phyloP scores from a whole-genome alignment of 2,329 filamentous ascomycete genomes.

The Penicillium sclerotiorum region DNA sequence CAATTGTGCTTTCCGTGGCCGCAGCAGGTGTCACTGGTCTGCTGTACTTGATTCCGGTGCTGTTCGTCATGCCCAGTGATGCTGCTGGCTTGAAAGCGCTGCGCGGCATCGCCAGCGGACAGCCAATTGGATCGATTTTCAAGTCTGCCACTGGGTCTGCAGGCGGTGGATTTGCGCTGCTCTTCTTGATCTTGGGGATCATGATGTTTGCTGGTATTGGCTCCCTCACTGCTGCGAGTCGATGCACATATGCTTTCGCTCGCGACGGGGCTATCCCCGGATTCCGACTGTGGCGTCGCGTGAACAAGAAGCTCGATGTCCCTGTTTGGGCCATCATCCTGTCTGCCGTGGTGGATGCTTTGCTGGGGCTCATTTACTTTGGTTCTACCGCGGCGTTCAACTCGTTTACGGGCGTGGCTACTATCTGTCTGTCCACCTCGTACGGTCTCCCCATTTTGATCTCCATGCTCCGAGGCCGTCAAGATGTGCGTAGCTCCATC shows the following conservation, averaged over 20 bases:
- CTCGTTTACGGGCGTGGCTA: conserved; percentile 77
- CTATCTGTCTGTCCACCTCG: conserved; percentile 74
- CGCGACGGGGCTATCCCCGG: conserved; percentile 74
- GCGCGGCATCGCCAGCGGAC: conserved; percentile 68
- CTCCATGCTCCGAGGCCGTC: conserved; percentile 67
- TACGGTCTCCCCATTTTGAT: conserved; percentile 78
- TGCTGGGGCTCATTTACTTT: conserved; percentile 78
- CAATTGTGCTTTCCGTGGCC: conserved; percentile 69
- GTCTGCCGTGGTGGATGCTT: conserved; percentile 68
- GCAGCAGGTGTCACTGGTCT: conserved; percentile 68
- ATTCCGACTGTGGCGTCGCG: conserved; percentile 65
- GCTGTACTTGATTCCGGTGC: conserved; percentile 70
- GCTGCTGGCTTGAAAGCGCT: conserved; percentile 55
- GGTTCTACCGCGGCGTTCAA: conserved; percentile 76
- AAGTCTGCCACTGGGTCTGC: conserved; percentile 73
- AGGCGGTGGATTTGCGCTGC: conserved; percentile 71
- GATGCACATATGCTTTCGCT: conserved; percentile 76
- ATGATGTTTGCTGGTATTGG: conserved; percentile 76
- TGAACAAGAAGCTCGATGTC: conserved; percentile 67
- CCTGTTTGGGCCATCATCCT: conserved; percentile 71
- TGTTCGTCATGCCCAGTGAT: conserved; percentile 71
- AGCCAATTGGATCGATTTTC: conserved; percentile 76
- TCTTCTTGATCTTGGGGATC: conserved; percentile 76
- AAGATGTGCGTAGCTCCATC: conserved; percentile 64
- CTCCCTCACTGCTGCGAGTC: conserved; percentile 71